Evolutionary conservation across 2,329 filamentous ascomycete species (phyloP), one percentile per base, ranked within the genome.

Genomic region (Colletotrichum sojae): DNA sequence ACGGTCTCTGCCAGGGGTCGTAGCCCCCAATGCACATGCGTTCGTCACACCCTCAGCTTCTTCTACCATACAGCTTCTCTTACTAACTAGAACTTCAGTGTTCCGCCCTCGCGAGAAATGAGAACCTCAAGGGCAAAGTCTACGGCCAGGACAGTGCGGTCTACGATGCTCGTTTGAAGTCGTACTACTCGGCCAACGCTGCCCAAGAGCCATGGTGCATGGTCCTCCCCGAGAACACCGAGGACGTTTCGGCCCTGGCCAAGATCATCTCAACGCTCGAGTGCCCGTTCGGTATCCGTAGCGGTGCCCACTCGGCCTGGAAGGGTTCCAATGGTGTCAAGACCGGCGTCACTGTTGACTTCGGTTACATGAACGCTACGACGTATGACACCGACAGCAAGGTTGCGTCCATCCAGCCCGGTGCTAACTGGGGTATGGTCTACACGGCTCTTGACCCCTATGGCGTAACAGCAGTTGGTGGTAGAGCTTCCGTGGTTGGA

Each of bases 321-420:
- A 10, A 40, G 27, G 53, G 48, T 1, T 67, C 57, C 27, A 70
- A 67, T 20, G 67, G 68, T 16, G 54, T 71, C 51, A 39, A 64
- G 36, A 46, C 31, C 27, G 64, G 64, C n/a, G 59, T 71, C n/a
- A 71, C 60, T 4, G 20, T 68, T 12, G 69, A 71, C 39, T 61
- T 71, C n/a, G 64, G 69, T 15, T 63, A 72, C 49, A 76, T 79
- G 73, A 79, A 79, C 60, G 15, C 72, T 15, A 79, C 75, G 1
- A 76, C 74, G 2, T 79, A 78, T 48, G 60, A 79, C 25, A n/a
- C 45, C 1, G 66, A 73, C 6, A 74, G 52, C 2, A 75, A 75
- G 15, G 48, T 75, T 2, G 78, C 76, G 13, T 73, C 65, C 16
- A 72, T 83, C 27, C 80, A 78, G 4, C 70, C 74, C 22, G 75